A percentile compares a stretch with the other conserved stretches of the same genome.
Evolutionary conservation across 345 rosid genomes (phyloP).

Genomic region (Dipteronia dyeriana): DNA sequence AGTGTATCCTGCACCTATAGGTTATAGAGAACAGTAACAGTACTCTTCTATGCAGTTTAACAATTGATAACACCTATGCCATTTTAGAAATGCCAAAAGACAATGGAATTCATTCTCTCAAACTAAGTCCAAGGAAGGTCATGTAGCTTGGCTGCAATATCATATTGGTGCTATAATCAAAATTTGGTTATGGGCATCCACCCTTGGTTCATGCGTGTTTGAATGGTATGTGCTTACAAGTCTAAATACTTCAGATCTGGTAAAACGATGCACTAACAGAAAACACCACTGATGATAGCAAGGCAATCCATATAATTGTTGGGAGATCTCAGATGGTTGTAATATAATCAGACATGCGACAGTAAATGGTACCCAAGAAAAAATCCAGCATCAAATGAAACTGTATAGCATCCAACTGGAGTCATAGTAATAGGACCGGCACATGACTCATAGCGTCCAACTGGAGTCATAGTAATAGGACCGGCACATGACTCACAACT

Average conservation of each 20-base stretch:
- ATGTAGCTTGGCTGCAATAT: not conserved
- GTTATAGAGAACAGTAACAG: not conserved
- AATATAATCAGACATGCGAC: not conserved
- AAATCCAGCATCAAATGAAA: not conserved
- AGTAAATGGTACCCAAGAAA: not conserved
- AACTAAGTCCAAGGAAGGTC: not conserved
- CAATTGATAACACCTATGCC: not conserved
- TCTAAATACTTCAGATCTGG: not conserved
- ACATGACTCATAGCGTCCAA: not conserved
- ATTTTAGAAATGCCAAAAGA: no score
- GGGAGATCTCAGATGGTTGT: not conserved
- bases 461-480: not conserved
- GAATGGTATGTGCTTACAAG: not conserved
- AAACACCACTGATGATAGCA: not conserved
- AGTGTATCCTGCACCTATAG: not conserved
- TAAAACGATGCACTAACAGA: not conserved
- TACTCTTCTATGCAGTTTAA: not conserved
- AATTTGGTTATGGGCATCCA: not conserved
- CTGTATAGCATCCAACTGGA: not conserved
- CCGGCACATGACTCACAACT: not conserved
- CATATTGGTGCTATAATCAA: no score
- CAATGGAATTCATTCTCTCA: not conserved
- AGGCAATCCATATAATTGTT: not conserved
- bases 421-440: not conserved
- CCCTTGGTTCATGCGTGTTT: not conserved